phyloP scores from a whole-genome alignment of 768 basidiomycete genomes.

The Terana coerulea region DNA sequence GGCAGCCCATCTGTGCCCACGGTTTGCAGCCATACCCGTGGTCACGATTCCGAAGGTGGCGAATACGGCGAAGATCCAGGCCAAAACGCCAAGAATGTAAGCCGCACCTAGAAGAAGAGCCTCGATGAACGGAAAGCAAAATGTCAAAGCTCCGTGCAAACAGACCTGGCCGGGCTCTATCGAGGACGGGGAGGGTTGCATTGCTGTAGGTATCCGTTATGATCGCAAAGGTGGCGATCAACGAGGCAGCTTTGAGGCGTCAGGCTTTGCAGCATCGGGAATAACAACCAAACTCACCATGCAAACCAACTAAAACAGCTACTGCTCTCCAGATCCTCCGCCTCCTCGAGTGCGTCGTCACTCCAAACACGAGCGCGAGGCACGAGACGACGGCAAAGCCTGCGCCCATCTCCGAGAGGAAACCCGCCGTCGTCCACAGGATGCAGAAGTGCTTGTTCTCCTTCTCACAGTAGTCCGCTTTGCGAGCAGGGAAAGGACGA shows the following conservation, averaged over 20 bases:
- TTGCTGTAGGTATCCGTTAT: constrained; percentile 58
- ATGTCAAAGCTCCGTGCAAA: neutral
- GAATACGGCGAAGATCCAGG: constrained; percentile 58
- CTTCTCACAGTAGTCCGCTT: constrained; percentile 42
- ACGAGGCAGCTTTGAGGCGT: constrained; percentile 44
- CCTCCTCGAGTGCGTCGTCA: constrained; percentile 69
- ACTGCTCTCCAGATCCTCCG: constrained; percentile 75
- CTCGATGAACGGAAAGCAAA: neutral
- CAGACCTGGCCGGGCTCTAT: constrained; percentile 58
- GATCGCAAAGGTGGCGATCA: constrained; percentile 58
- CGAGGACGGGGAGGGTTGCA: constrained; percentile 45
- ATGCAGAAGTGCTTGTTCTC: constrained; percentile 60
- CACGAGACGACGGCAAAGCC: constrained; percentile 62
- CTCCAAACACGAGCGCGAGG: constrained; percentile 57
- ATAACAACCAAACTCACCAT: constrained; percentile 39
- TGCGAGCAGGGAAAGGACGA: constrained; percentile 58
- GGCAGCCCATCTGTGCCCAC: constrained; percentile 70
- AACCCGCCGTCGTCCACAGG: constrained; percentile 68
- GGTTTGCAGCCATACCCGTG: constrained; percentile 60
- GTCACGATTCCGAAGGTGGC: constrained; percentile 50
- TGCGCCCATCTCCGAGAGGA: constrained; percentile 57
- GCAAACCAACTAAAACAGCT: constrained; percentile 57
- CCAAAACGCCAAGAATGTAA: constrained; percentile 54
- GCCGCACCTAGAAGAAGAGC: constrained; percentile 45
- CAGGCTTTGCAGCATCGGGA: neutral